Evolutionary conservation across 1,284 basidiomycete species (phyloP), one percentile per base, ranked within the genome.

Genomic region (Tilletia caries): DNA sequence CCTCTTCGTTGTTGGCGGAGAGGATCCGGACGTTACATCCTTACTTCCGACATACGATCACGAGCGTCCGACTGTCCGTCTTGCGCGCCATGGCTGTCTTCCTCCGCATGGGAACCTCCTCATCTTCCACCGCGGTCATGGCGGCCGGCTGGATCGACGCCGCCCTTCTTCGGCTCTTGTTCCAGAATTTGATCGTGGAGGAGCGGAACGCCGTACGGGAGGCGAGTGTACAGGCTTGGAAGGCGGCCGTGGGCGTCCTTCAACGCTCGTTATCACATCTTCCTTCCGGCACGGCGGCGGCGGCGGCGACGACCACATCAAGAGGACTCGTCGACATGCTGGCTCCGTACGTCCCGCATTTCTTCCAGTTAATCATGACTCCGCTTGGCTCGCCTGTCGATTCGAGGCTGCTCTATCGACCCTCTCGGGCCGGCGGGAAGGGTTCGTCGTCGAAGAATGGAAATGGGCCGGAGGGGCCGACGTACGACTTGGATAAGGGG

Each of bases 21-120:
- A 62, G 64, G 5, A 72, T 46, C n/a, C 43, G 34, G 23, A 32
- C 33, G 10, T 43, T 52, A 48, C 43, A 32, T 29, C 92, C 95
- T 2, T 98, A 96, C 87, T 95, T 98, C 86, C 91, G 96, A 13
- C 96, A 99, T 84, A 96, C 95, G 0, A 98, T 99, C 79, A 86
- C 92, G 0, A 91, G 91, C 73, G 96, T 99, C 67, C 92, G 96
- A 23, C 87, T 95, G 10, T 91, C 96, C 4, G 95, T 98, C 5
- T 91, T 95, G 68, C 91, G 93, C 72, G 95, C 94, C 0, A 86
- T 98, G 4, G 87, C 90, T 65, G 91, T 91, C 3, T 95, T 98
- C 84, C 90, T 97, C 86, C 86, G 87, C 18, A 90, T 93, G 0
- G 46, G 46, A n/a, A 20, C 25, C 46, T 18, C 46, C 5, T 85